A percentile compares a stretch with the other conserved stretches of the same genome.
These are phyloP conservation scores for Annulohypoxylon bovei DNA, from an alignment of 495 filamentous ascomycete species.

Conservation along the genomic window DNA sequence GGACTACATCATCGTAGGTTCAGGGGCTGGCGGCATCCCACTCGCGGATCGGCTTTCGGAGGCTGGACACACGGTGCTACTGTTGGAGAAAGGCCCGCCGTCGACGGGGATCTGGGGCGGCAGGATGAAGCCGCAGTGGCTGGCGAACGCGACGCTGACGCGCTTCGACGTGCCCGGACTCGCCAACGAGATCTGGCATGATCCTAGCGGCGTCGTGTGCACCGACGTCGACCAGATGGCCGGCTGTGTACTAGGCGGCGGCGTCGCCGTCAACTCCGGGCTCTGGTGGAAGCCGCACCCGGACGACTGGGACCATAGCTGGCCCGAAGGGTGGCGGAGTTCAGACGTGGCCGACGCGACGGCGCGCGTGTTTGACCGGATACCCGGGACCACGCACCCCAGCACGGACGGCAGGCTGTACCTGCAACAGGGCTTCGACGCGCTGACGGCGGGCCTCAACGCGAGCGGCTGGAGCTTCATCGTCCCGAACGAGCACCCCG, in stretches of 20 bases:
- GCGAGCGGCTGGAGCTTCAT: slow-evolving; percentile 66
- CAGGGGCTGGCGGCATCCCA: slow-evolving; percentile 66
- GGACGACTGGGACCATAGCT: slow-evolving; percentile 70
- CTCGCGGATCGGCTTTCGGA: slow-evolving; percentile 66
- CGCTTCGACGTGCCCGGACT: slow-evolving; percentile 76
- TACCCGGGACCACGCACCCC: slow-evolving; percentile 70
- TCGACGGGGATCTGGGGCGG: slow-evolving; percentile 63
- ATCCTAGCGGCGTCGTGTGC: slow-evolving; percentile 64
- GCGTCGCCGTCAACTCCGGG: slow-evolving; percentile 70
- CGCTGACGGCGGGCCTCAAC: slow-evolving; percentile 59
- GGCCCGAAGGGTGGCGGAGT: slow-evolving; percentile 72
- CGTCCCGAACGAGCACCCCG: slow-evolving; percentile 64
- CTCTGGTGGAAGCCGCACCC: slow-evolving; percentile 52
- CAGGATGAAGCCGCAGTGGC: slow-evolving; percentile 61
- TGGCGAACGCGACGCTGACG: slow-evolving; percentile 67
- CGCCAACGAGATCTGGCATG: slow-evolving; percentile 66
- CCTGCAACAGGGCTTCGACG: slow-evolving; percentile 66
- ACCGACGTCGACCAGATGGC: slow-evolving; percentile 70
- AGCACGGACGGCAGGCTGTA: slow-evolving; percentile 71
- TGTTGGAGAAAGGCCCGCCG: slow-evolving; percentile 66
- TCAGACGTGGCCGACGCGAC: slow-evolving; percentile 65
- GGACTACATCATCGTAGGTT: slow-evolving; percentile 70
- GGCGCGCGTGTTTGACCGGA: slow-evolving; percentile 66
- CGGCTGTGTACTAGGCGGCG: slow-evolving; percentile 74
- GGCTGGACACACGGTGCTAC: slow-evolving; percentile 62